phyloP scores from a whole-genome alignment of 164 flowering plant genomes.

The Annona squamosa region DNA sequence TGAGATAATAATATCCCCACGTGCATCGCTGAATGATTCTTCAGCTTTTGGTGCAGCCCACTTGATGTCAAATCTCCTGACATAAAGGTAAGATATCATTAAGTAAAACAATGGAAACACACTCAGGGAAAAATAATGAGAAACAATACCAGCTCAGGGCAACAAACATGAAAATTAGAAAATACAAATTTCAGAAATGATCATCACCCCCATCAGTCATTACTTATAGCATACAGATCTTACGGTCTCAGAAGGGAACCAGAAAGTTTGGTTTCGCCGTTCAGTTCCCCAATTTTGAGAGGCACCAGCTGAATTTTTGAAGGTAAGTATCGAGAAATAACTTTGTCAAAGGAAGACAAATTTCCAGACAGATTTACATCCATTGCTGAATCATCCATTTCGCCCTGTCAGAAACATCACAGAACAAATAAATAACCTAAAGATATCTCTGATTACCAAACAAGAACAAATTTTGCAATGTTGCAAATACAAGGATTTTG shows the following conservation, averaged over 20 bases:
- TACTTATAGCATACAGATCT: constrained; percentile 21
- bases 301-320: constrained; percentile 56
- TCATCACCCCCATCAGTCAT: background rate
- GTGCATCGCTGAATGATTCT: constrained; percentile 92
- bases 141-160: background rate
- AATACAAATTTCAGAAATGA: background rate
- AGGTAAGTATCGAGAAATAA: constrained; percentile 71
- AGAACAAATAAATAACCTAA: background rate
- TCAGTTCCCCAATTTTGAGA: constrained; percentile 68
- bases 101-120: background rate
- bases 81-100: constrained; percentile 5
- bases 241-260: constrained; percentile 93
- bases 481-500: no score
- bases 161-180: background rate
- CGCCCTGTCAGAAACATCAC: constrained; percentile 53
- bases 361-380: constrained; percentile 94
- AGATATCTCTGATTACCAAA: background rate
- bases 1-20: constrained; percentile 85
- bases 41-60: constrained; percentile 98
- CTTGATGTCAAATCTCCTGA: constrained; percentile 92
- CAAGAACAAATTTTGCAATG: background rate
- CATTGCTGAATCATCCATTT: constrained; percentile 75
- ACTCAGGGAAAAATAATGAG: background rate
- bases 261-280: constrained; percentile 93
- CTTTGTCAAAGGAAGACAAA: constrained; percentile 58